These are phyloP conservation scores for Boletus insuetus DNA, from an alignment of 768 basidiomycete species.

Conservation along the genomic window DNA sequence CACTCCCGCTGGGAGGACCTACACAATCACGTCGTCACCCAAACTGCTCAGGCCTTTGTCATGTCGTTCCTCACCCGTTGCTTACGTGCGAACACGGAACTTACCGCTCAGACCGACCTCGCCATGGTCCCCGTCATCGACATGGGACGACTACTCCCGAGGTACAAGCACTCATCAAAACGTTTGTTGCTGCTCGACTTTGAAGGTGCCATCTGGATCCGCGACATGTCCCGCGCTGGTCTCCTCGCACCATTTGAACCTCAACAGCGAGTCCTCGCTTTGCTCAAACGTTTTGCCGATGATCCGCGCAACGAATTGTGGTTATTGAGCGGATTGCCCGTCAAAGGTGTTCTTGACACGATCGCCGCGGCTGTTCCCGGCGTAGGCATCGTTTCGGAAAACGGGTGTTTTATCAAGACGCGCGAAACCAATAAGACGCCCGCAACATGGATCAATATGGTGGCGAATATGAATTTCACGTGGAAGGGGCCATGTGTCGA, in stretches of 20 bases:
- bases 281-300: conserved; percentile 56
- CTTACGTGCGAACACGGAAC: conserved; percentile 70
- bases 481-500: conserved; percentile 84
- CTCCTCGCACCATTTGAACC: conserved; percentile 41
- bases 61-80: conserved; percentile 75
- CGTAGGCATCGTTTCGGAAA: conserved; percentile 85
- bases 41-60: conserved; percentile 83
- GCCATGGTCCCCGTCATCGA: conserved; percentile 41
- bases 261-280: conserved; percentile 38
- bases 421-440: conserved; percentile 30
- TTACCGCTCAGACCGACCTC: conserved; percentile 36
- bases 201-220: conserved; percentile 76
- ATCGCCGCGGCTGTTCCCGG: conserved; percentile 59
- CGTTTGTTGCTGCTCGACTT: conserved; percentile 74
- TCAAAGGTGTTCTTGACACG: conserved; percentile 60
- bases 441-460: conserved; percentile 74
- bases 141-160: conserved; percentile 53
- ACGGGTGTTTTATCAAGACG: conserved; percentile 81
- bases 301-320: conserved; percentile 76
- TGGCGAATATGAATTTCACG: conserved; percentile 69
- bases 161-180: conserved; percentile 62
- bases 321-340: conserved; percentile 73
- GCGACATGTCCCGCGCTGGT: conserved; percentile 51
- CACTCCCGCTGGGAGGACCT: conserved; percentile 79
- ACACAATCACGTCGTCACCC: conserved; percentile 81